Evolutionary conservation across 345 rosid genomes (phyloP).

Genomic region (Schrenkiella parvula): DNA sequence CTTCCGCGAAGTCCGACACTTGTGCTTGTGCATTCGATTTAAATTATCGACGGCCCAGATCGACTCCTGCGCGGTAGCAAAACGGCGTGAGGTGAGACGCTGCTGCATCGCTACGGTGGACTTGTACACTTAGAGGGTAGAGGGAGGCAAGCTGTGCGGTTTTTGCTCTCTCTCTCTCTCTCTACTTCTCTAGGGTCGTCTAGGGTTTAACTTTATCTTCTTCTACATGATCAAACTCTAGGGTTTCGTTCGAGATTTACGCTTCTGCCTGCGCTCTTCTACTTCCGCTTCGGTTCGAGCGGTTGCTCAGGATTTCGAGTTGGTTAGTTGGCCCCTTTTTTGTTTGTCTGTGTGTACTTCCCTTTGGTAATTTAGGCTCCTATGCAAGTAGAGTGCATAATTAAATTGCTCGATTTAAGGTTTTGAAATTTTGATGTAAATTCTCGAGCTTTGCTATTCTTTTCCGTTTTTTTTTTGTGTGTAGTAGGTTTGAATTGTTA

Average conservation of each 20-base stretch:
- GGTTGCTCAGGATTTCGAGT: neutral
- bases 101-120: neutral
- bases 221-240: neutral
- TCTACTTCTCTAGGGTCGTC: neutral
- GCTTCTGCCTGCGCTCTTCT: no score
- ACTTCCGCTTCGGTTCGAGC: neutral
- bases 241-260: neutral
- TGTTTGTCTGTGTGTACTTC: no score
- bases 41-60: neutral
- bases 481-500: neutral
- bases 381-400: no score
- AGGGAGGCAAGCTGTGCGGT: neutral
- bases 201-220: constrained; percentile 12
- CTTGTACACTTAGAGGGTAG: neutral
- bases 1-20: neutral
- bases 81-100: neutral
- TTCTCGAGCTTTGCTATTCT: no score
- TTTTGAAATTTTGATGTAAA: no score
- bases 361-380: no score
- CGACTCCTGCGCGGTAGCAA: neutral
- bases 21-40: neutral
- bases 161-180: neutral
- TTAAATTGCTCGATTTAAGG: neutral
- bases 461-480: no score
- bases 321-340: constrained; percentile 15